Evolutionary conservation across 805 yeast genomes (phyloP), one percentile per base, ranked within the genome.

Genomic region (Saccharomycopsis capsularis): DNA sequence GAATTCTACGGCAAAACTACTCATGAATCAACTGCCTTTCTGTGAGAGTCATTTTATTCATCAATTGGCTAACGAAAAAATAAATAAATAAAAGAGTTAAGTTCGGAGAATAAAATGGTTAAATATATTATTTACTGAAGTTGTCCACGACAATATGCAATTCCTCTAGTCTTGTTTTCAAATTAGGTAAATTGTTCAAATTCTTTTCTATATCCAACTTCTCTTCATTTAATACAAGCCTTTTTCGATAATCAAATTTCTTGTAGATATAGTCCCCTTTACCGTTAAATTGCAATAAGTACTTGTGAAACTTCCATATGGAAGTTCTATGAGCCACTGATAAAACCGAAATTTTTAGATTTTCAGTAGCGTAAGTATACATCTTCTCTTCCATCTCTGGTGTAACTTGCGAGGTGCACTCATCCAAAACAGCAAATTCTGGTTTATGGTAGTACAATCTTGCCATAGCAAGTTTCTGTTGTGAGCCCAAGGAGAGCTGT

Each of bases 321-420:
- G 95, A 86, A 3, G 95, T 83, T 55, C 97, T 73, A 65, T 90
- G 98, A 43, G 96, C 93, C 7, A 90, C 97, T 0, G 96, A 87
- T 35, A 90, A 68, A 18, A 90, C 74, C 0, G 96, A 85, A 49
- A 89, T 88, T 0, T 87, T 86, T 53, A 85, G 70, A 16, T 73
- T 69, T 61, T 84, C 85, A 6, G 59, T 67, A 0, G 96, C 96
- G 59, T 84, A 83, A 45, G 79, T 66, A 60, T 90, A 90, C 86
- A 91, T 89, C 58, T 82, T 79, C 54, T 84, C 87, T 62, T 90
- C 98, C 79, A 89, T 82, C 52, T 84, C 85, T 9, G 93, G 86
- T 0, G 96, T 82, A 2, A 90, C 95, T 1, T 95, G 91, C 3
- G 96, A 87, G 0, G 98, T 90, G 65, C 96, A 90, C 68, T 90